A percentile compares a stretch with the other conserved stretches of the same genome.
phyloP scores from a whole-genome alignment of 257 asterid genomes.

The Solanum ossicruentum region DNA sequence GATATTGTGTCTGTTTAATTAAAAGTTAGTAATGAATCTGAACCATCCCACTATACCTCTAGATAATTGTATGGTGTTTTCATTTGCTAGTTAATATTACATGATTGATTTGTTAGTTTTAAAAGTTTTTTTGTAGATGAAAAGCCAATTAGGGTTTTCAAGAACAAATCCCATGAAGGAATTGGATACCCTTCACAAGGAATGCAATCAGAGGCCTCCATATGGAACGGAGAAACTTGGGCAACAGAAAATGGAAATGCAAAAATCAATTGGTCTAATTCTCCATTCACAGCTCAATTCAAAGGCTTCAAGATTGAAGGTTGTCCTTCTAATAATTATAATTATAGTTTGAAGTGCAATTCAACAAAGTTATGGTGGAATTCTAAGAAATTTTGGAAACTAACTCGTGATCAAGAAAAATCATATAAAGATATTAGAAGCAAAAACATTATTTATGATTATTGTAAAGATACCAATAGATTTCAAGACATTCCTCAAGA shows the following conservation, averaged over 20 bases:
- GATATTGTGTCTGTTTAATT: background rate
- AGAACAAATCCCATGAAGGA: background rate
- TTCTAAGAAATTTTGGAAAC: background rate
- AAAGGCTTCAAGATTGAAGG: background rate
- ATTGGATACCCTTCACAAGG: background rate
- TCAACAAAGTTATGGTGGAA: constrained; percentile 9
- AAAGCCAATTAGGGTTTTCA: background rate
- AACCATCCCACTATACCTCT: background rate
- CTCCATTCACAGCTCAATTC: constrained; percentile 1
- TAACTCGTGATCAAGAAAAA: background rate
- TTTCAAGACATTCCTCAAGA: background rate
- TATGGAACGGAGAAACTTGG: constrained; percentile 11
- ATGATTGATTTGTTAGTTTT: background rate
- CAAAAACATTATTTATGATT: background rate
- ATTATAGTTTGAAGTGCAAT: background rate
- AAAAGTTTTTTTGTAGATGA: background rate
- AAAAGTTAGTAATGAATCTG: background rate
- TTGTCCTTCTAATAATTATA: background rate
- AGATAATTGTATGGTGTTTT: background rate
- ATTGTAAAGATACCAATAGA: background rate
- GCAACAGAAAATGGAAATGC: constrained; percentile 2
- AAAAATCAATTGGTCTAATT: constrained; percentile 2
- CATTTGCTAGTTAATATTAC: background rate
- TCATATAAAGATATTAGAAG: background rate
- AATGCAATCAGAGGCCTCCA: background rate